Percentiles rank a stretch among this genome's conserved stretches.
phyloP scores from a whole-genome alignment of 208 protist species.

The Leptomonas pyrrhocoris region DNA sequence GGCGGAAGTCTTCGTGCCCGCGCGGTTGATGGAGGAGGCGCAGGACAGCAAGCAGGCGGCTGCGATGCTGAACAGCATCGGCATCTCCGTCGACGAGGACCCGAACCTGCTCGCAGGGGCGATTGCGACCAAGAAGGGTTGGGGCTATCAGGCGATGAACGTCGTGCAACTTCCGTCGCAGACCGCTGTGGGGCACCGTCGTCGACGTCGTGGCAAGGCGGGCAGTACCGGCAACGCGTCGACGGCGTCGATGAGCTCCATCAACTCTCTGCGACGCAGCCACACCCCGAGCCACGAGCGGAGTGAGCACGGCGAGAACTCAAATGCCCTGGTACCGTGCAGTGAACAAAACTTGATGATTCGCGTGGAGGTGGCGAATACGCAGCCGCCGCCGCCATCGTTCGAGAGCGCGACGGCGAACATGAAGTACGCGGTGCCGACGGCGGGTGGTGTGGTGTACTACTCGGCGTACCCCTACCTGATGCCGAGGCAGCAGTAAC shows the following conservation, averaged over 20 bases:
- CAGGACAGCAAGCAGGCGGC: slow-evolving; percentile 31
- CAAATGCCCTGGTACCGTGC: slow-evolving; percentile 6
- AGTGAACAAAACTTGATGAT: slow-evolving; percentile 2
- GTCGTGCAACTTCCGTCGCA: slow-evolving; percentile 10
- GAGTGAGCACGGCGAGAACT: not conserved
- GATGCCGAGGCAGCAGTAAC: not conserved
- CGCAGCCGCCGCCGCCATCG: slow-evolving; percentile 11
- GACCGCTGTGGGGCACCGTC: not conserved
- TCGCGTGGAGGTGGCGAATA: not conserved
- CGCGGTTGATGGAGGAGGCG: slow-evolving; percentile 23
- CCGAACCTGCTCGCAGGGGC: slow-evolving; percentile 23
- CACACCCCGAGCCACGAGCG: not conserved
- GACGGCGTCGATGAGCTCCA: not conserved
- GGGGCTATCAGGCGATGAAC: slow-evolving; percentile 31
- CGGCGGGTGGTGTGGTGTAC: not conserved
- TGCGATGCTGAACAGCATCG: slow-evolving; percentile 29
- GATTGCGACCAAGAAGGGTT: slow-evolving; percentile 26
- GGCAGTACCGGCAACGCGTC: slow-evolving; percentile 1
- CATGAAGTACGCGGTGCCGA: slow-evolving; percentile 10
- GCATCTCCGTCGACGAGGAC: slow-evolving; percentile 16
- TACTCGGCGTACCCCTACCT: not conserved
- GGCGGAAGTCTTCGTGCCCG: slow-evolving; percentile 27
- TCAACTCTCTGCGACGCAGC: not conserved
- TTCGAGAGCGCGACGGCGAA: slow-evolving; percentile 18
- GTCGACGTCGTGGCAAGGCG: not conserved